Percentiles rank a stretch among this genome's conserved stretches.
These are phyloP conservation scores for Scutellaria barbata DNA, from an alignment of 257 asterid genomes.

Conservation along the genomic window DNA sequence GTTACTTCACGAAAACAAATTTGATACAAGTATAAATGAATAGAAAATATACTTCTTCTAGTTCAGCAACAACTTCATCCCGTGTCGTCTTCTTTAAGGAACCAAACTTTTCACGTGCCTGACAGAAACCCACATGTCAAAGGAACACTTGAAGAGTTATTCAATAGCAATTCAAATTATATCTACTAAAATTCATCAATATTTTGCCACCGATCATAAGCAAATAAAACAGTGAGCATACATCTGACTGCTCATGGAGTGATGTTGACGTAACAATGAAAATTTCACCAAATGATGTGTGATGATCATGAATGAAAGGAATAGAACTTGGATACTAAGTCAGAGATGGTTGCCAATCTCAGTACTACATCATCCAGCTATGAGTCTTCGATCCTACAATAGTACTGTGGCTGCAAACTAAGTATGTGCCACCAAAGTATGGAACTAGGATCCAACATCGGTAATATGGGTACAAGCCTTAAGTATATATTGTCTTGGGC, in stretches of 20 bases:
- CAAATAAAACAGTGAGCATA: constrained; percentile 7
- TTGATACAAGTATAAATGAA: constrained; percentile 11
- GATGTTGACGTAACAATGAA: not conserved
- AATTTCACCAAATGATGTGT: constrained; percentile 1
- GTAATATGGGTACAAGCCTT: constrained; percentile 8
- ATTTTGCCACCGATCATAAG: constrained; percentile 23
- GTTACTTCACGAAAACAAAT: constrained; percentile 13
- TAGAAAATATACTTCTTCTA: constrained; percentile 73
- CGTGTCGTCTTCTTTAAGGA: constrained; percentile 85
- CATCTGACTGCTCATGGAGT: not conserved
- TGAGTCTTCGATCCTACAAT: not conserved
- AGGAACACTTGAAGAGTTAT: constrained; percentile 11
- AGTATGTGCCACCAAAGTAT: not conserved
- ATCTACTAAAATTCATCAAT: constrained; percentile 20
- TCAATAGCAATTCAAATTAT: constrained; percentile 3
- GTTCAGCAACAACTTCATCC: constrained; percentile 86
- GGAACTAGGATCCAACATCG: not conserved
- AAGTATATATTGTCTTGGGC: not conserved
- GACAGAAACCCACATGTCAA: constrained; percentile 37
- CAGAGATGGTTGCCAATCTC: not conserved
- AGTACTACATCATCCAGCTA: not conserved
- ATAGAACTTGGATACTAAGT: constrained; percentile 12
- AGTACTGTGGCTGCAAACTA: not conserved
- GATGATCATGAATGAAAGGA: constrained; percentile 1
- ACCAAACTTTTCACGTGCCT: constrained; percentile 90